Evolutionary conservation across 352 stramenopile genomes (phyloP), one percentile per base, ranked within the genome.

Genomic region (Phytophthora pisi): DNA sequence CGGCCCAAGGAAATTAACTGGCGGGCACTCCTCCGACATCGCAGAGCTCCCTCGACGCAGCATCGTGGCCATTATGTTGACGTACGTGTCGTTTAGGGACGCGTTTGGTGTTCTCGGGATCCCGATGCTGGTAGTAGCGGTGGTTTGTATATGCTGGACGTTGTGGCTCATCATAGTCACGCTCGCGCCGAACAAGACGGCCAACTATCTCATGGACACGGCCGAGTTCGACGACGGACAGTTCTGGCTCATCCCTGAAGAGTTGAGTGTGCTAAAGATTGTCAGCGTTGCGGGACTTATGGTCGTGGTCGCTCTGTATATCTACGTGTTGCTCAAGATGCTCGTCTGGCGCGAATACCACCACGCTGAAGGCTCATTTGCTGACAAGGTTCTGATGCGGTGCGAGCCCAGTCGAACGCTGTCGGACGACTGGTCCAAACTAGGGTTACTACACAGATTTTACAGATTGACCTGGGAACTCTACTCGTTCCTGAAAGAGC

Each of bases 171-270:
- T 82, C 4, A 26, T 74, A 0, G 49, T 82, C 13, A 66, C 53
- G 1, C 6, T 76, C 18, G 66, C 63, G 18, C 77, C 71, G 4
- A 82, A 77, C 42, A 46, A 42, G 30, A 70, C 66, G 0, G 74
- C 68, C 9, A 84, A 82, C 45, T 70, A 52, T 20, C 60, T 84
- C 40, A 78, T 84, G 74, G 54, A 69, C 50, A 82, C 72, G 0
- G 60, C 51, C 2, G 61, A 67, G 4, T 81, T 66, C 10, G 68
- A 84, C 36, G 51, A 84, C 20, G 74, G 74, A 1, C 42, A 63
- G 13, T 82, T 84, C 30, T 82, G 77, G 68, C 63, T 82, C 26
- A 76, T 78, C 26, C 18, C 70, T 5, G 66, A 81, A 3, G 38
- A 69, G 20, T 13, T 60, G 2, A 55, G 49, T 0, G 49, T 24